Evolutionary conservation across 495 filamentous ascomycete genomes (phyloP), one percentile per base, ranked within the genome.

Genomic region (Chaetomium tenue): DNA sequence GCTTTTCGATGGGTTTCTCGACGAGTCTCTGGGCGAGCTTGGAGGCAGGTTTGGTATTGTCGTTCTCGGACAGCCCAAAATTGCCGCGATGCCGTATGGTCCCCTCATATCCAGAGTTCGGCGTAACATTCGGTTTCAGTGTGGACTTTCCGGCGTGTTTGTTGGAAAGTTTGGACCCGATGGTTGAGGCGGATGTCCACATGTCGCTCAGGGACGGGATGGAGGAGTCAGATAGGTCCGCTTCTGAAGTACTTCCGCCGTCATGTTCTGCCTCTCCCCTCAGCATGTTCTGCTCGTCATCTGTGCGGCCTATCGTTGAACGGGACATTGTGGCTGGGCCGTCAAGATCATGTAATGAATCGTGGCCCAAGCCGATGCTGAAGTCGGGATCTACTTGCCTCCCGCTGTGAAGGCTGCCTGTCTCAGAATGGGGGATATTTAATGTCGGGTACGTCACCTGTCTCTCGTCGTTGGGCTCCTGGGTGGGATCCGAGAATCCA

Each of bases 361-460:
- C 74, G 9, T 66, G 58, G 28, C 63, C 71, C 22, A 67, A 48
- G 28, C 75, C 72, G 16, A 70, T 64, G 59, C 68, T 67, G 52
- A 75, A 72, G 26, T 68, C 68, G 5, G 71, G 72, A 42, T 78
- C 75, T 1, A 72, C 71, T 55, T 81, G 79, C 51, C 77, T 74
- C 26, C 74, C 78, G 63, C 78, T 76, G 33, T 53, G 69, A 28
- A 72, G 54, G 60, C 78, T 79, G 47, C 69, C 69, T 9, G 59
- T 53, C 7, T 79, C 75, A 5, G 75, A 78, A 13, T 65, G 62
- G 1, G 61, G 65, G 0, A 72, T 47, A 6, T 64, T 60, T 12
- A 68, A 44, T 3, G 59, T 58, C 1, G 66, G 68, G 47, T 70
- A 70, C 5, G 50, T 59, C 16, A 70, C 67, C 3, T 25, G 60